Evolutionary conservation across 305 asterid genomes (phyloP).

Genomic region (Fraxinus floribunda): DNA sequence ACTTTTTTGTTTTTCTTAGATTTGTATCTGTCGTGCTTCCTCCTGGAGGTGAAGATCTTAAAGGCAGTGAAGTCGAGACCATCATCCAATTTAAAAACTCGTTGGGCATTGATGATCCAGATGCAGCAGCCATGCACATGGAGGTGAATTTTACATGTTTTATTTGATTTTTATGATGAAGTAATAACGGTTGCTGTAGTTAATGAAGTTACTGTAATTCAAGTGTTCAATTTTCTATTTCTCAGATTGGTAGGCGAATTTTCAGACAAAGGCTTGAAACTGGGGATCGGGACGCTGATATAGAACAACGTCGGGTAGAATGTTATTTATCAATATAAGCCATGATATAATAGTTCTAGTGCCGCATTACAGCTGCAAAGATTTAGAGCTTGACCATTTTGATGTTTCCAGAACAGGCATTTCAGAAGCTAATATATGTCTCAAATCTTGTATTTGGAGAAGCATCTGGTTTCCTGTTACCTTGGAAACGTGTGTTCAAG

Average conservation of each 20-base stretch:
- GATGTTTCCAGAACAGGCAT: constrained; percentile 85
- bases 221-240: constrained; percentile 35
- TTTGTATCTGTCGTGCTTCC: constrained; percentile 81
- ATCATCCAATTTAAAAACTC: constrained; percentile 74
- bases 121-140: constrained; percentile 98
- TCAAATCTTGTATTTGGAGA: constrained; percentile 97
- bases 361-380: constrained; percentile 19
- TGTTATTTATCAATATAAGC: constrained; percentile 33
- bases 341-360: constrained; percentile 16
- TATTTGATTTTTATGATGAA: constrained; percentile 7
- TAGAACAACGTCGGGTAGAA: constrained; percentile 89
- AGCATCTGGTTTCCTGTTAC: constrained; percentile 87
- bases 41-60: constrained; percentile 83
- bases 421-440: constrained; percentile 93
- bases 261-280: constrained; percentile 96
- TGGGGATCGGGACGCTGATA: constrained; percentile 78
- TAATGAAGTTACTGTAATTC: constrained; percentile 17
- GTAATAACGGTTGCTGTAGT: constrained; percentile 11
- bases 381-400: constrained; percentile 56
- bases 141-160: constrained; percentile 56
- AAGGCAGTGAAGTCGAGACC: constrained; percentile 83
- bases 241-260: constrained; percentile 92
- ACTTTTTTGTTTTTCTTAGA: constrained; percentile 37
- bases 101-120: constrained; percentile 97
- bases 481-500: constrained; percentile 98